Evolutionary conservation across 2,329 filamentous ascomycete genomes (phyloP), one percentile per base, ranked within the genome.

Genomic region (Pseudogymnoascus pannorum): DNA sequence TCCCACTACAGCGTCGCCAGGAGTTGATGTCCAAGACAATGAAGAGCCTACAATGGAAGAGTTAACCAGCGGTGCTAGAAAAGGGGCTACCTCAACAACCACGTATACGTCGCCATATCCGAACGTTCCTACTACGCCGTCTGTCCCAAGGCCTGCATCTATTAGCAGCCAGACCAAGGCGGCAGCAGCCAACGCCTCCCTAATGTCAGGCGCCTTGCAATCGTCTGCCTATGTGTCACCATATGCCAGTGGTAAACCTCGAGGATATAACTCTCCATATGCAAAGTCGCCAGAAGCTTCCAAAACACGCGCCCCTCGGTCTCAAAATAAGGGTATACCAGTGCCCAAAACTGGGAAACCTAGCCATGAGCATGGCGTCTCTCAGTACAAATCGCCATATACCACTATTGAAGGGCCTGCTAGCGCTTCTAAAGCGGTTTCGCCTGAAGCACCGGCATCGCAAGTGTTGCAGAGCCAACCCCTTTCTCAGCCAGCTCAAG

Each of bases 381-480:
- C 20, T 14, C 48, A 60, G 51, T 61, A 61, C 16, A 61, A 61
- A 20, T 61, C 60, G 18, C 60, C 60, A 24, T 61, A 61, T 12
- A 5, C 26, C 29, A 60, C 54, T 5, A 8, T 18, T 36, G 22
- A 35, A 7, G 48, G 5, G 11, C 26, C 26, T 18, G 26, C 16
- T 31, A 16, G 16, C 11, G 6, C 44, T 31, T 54, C 24, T 18
- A 31, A 54, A 16, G n/a, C 26, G 14, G 48, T 31, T 54, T 54
- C 48, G 16, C 48, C 48, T 31, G 24, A 54, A 54, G n/a, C 26
- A 14, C 26, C 3, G 9, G 48, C 33, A 16, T 54, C 48, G 1
- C 26, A 24, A 20, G 26, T 54, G 48, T 18, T 33, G 16, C 48
- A 31, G 48, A 18, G n/a, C 12, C 33, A 24, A 8, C 20, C 48